Evolutionary conservation across 176 grass and related monocot species (phyloP).

Genomic region (Carex myosuroides): DNA sequence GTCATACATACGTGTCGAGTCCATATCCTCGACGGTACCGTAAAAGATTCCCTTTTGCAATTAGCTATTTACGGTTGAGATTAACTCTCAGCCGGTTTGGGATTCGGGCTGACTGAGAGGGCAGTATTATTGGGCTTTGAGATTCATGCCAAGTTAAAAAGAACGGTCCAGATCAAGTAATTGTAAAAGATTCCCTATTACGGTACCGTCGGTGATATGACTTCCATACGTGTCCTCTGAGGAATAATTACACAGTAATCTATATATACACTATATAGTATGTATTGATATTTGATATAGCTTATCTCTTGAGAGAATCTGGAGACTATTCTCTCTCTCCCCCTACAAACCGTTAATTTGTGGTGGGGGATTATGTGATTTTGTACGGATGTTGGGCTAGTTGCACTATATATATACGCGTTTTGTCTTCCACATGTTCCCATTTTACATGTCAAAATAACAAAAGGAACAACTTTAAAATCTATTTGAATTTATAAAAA

Average conservation of each 20-base stretch:
- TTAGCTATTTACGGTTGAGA: too few species aligned
- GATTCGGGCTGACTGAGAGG: too few species aligned
- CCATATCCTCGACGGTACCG: too few species aligned
- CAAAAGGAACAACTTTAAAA: not conserved
- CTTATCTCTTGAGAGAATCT: not conserved
- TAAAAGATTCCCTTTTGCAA: too few species aligned
- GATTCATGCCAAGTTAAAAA: too few species aligned
- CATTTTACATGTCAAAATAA: too few species aligned
- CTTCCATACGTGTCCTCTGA: not conserved
- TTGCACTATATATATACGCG: not conserved
- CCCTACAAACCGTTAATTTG: constrained; percentile 4
- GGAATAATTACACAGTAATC: not conserved
- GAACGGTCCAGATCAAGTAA: too few species aligned
- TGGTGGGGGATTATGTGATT: not conserved
- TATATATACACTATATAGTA: not conserved
- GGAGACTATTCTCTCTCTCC: not conserved
- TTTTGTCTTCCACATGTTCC: not conserved
- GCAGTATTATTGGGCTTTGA: too few species aligned
- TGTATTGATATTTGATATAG: not conserved
- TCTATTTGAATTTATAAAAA: not conserved
- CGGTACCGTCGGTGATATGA: too few species aligned
- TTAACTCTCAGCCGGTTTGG: too few species aligned
- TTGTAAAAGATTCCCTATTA: too few species aligned
- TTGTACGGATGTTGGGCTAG: not conserved
- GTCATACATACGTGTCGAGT: not conserved